Percentiles rank a stretch among this genome's conserved stretches.
Evolutionary conservation across 225 moss, liverwort and hornwort genomes (phyloP).

Genomic region (Thuidium tamariscinum): DNA sequence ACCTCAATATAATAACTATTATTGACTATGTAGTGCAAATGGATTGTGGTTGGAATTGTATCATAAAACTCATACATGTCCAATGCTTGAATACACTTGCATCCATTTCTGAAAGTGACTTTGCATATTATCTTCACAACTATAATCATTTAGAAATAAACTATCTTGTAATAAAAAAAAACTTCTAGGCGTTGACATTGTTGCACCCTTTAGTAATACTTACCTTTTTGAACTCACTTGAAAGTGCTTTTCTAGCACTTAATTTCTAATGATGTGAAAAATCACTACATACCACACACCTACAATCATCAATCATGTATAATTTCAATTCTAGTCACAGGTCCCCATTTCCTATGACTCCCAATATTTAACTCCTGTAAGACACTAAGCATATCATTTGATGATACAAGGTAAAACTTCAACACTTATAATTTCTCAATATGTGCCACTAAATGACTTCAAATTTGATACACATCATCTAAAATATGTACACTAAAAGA

Average conservation of each 20-base stretch:
- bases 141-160: no score
- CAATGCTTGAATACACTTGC: not conserved
- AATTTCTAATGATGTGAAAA: not conserved
- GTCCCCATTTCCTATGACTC: no score
- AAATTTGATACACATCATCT: no score
- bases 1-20: accelerated
- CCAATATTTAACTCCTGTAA: no score
- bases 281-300: accelerated
- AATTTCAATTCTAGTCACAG: accelerated
- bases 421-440: no score
- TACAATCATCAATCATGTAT: not conserved
- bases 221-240: not conserved
- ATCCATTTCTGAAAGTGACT: not conserved
- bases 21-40: not conserved
- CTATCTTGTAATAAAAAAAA: not conserved
- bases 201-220: accelerated
- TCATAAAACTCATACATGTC: accelerated
- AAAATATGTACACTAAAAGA: no score
- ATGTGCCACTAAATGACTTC: no score
- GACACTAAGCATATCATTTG: no score
- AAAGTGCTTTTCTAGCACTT: not conserved
- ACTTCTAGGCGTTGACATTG: not conserved
- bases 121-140: not conserved
- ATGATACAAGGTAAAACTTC: no score
- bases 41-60: not conserved